Evolutionary conservation across 192 early-diverging fungal species (phyloP).

Genomic region (Phycomyces nitens): DNA sequence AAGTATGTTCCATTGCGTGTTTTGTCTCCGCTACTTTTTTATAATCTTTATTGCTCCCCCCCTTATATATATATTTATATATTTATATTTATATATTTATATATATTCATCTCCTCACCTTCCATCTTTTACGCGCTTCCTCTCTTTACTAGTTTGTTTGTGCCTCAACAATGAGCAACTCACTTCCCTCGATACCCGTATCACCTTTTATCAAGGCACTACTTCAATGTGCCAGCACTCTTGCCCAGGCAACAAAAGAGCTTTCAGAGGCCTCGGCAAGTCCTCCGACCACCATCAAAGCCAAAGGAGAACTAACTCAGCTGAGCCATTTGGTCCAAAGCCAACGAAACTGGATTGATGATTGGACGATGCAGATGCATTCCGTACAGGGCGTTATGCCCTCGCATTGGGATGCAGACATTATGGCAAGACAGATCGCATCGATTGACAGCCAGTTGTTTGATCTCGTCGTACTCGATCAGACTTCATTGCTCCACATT

Average conservation of each 20-base stretch:
- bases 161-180: slow-evolving; percentile 9
- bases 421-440: slow-evolving; percentile 46
- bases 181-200: slow-evolving; percentile 46
- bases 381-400: slow-evolving; percentile 37
- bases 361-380: slow-evolving; percentile 41
- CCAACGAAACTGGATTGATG: slow-evolving; percentile 38
- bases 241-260: slow-evolving; percentile 23
- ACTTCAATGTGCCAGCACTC: slow-evolving; percentile 32
- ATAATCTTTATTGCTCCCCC: too few relatives aligned
- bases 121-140: not conserved
- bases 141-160: not conserved
- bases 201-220: slow-evolving; percentile 45
- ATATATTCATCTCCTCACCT: not conserved
- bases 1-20: too few relatives aligned
- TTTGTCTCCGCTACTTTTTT: too few relatives aligned
- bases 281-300: slow-evolving; percentile 5
- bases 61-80: too few relatives aligned
- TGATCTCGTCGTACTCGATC: slow-evolving; percentile 30
- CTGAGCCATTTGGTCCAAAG: slow-evolving; percentile 36
- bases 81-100: too few relatives aligned
- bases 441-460: slow-evolving; percentile 47
- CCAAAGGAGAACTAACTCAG: not conserved
- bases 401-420: slow-evolving; percentile 46
- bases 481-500: slow-evolving; percentile 34
- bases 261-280: slow-evolving; percentile 17